These are phyloP conservation scores for Chalaropsis thielavioides DNA, from an alignment of 2,329 filamentous ascomycete genomes.

Conservation along the genomic window DNA sequence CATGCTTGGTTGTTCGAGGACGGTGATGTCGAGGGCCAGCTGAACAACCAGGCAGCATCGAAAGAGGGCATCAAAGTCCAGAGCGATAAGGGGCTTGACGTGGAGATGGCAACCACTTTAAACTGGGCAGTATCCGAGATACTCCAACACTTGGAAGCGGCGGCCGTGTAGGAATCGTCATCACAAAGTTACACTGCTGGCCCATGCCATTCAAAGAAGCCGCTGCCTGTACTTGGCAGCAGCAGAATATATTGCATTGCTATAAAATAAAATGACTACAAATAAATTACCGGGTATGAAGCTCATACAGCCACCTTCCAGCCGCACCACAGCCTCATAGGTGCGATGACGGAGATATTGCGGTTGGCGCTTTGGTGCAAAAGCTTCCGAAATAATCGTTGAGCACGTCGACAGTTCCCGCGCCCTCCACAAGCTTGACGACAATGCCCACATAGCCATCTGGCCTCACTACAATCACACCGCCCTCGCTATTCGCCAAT, in stretches of 20 bases:
- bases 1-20: slow-evolving; percentile 67
- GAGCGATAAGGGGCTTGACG: slow-evolving; percentile 32
- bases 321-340: neutral
- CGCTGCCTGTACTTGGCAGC: no score
- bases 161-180: neutral
- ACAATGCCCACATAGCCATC: slow-evolving; percentile 79
- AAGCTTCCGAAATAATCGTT: slow-evolving; percentile 57
- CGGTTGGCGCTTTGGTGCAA: neutral
- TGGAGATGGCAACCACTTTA: slow-evolving; percentile 47
- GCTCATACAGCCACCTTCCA: neutral
- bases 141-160: slow-evolving; percentile 24
- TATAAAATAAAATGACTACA: no score
- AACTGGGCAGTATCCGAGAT: slow-evolving; percentile 54
- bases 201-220: neutral
- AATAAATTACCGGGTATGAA: no score
- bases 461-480: slow-evolving; percentile 69
- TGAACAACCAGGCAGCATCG: slow-evolving; percentile 33
- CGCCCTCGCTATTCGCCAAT: slow-evolving; percentile 55
- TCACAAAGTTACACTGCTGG: neutral
- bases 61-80: slow-evolving; percentile 36
- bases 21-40: slow-evolving; percentile 48
- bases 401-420: slow-evolving; percentile 63
- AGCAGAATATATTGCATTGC: no score
- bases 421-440: slow-evolving; percentile 57
- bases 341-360: neutral